Percentiles rank a stretch among this genome's conserved stretches.
Evolutionary conservation across 495 filamentous ascomycete species (phyloP).

Genomic region (Talaromyces liani): DNA sequence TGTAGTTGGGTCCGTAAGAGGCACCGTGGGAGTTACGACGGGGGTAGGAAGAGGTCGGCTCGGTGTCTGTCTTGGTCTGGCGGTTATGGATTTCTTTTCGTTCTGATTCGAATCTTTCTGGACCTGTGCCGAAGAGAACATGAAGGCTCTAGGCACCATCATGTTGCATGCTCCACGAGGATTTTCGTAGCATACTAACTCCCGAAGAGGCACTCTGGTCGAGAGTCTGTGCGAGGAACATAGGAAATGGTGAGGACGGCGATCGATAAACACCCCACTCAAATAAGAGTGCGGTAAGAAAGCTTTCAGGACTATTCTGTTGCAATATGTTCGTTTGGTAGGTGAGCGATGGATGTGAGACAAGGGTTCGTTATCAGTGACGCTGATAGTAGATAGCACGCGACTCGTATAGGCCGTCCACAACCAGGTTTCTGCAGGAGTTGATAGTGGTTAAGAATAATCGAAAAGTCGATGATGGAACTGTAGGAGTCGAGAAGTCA

Average conservation of each 20-base stretch:
- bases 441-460: background rate
- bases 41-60: constrained; percentile 10
- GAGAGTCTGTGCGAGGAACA: constrained; percentile 41
- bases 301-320: background rate
- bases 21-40: background rate
- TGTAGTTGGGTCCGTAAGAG: background rate
- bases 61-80: background rate
- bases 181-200: constrained; percentile 15
- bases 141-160: constrained; percentile 43
- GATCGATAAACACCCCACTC: background rate
- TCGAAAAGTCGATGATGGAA: background rate
- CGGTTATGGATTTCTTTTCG: constrained; percentile 4
- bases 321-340: background rate
- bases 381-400: constrained; percentile 1
- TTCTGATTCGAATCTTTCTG: constrained; percentile 13
- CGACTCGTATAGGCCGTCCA: constrained; percentile 1
- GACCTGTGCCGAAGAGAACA: constrained; percentile 27
- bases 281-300: background rate
- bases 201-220: constrained; percentile 44
- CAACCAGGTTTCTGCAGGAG: background rate
- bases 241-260: constrained; percentile 12
- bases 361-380: background rate
- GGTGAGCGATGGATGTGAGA: background rate
- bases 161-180: constrained; percentile 19
- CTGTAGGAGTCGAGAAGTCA: background rate